These are phyloP conservation scores for Eutypella sp. DNA, from an alignment of 2,329 filamentous ascomycete genomes.

Conservation along the genomic window DNA sequence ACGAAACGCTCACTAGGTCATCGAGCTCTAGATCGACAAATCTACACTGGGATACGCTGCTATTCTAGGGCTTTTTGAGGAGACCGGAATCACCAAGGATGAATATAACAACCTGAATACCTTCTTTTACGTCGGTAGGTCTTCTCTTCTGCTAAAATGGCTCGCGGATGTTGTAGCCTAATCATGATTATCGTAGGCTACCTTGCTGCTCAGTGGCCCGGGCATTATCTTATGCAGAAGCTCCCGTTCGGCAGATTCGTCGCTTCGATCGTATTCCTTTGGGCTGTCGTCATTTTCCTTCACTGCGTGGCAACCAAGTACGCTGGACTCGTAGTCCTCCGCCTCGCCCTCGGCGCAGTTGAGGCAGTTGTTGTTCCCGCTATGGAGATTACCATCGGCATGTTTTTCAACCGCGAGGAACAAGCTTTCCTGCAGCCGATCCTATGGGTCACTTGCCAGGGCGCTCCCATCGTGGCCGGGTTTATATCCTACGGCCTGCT, in stretches of 20 bases:
- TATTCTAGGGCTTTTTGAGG: constrained; percentile 36
- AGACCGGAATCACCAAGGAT: constrained; percentile 30
- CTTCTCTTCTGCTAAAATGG: background rate
- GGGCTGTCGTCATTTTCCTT: constrained; percentile 31
- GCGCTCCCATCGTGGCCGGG: constrained; percentile 32
- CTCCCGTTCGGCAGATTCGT: constrained; percentile 34
- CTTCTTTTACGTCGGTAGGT: constrained; percentile 36
- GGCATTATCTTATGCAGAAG: constrained; percentile 35
- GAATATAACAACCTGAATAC: constrained; percentile 37
- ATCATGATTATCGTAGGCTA: constrained; percentile 27
- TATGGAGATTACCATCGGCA: constrained; percentile 36
- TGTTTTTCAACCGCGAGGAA: constrained; percentile 34
- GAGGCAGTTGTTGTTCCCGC: constrained; percentile 34
- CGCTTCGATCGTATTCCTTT: constrained; percentile 26
- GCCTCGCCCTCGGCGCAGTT: constrained; percentile 30
- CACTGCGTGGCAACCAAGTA: constrained; percentile 32
- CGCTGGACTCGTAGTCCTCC: constrained; percentile 30
- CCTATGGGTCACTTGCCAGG: constrained; percentile 28
- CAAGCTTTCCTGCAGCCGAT: constrained; percentile 29
- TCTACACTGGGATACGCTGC: constrained; percentile 35
- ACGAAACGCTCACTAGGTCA: background rate
- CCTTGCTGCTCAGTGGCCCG: constrained; percentile 31
- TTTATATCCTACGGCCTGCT: constrained; percentile 37
- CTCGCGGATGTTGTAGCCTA: background rate
- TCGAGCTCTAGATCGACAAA: constrained; percentile 30